phyloP scores from a whole-genome alignment of 2,329 filamentous ascomycete species.

The Penicillium expansum region DNA sequence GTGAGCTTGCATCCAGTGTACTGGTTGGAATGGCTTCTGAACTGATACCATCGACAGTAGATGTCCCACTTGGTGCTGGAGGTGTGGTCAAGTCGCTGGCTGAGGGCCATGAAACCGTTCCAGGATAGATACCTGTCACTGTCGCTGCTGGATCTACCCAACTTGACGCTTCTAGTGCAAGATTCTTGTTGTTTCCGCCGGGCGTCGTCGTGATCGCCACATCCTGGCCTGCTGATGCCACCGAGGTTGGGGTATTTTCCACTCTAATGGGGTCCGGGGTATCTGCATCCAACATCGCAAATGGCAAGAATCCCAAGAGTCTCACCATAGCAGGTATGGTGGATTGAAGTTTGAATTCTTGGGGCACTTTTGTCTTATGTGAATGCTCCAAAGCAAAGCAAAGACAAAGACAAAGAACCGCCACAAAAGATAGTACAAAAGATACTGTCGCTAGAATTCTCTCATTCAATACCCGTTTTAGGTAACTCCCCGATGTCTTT shows the following conservation, averaged over 20 bases:
- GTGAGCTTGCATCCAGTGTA: not conserved
- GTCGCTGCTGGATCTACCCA: not conserved
- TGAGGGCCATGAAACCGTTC: not conserved
- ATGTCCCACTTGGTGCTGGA: not conserved
- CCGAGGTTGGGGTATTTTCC: not conserved
- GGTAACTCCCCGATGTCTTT: not conserved
- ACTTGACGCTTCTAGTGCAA: not conserved
- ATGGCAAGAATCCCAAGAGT: not conserved
- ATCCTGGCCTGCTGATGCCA: not conserved
- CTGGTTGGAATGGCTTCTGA: not conserved
- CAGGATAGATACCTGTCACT: not conserved
- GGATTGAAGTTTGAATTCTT: not conserved
- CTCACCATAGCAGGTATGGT: not conserved
- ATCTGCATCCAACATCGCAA: not conserved
- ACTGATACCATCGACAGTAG: not conserved
- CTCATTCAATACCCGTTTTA: not conserved
- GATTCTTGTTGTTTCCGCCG: not conserved
- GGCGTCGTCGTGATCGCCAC: not conserved
- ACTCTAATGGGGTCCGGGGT: not conserved
- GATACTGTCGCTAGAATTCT: not conserved
- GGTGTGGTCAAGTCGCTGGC: not conserved
- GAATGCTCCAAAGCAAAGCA: not conserved
- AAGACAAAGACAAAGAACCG: not conserved
- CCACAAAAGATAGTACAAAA: not conserved
- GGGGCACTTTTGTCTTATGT: slow-evolving; percentile 5